These are phyloP conservation scores for Clonostachys rosea DNA, from an alignment of 2,329 filamentous ascomycete genomes.

Conservation along the genomic window DNA sequence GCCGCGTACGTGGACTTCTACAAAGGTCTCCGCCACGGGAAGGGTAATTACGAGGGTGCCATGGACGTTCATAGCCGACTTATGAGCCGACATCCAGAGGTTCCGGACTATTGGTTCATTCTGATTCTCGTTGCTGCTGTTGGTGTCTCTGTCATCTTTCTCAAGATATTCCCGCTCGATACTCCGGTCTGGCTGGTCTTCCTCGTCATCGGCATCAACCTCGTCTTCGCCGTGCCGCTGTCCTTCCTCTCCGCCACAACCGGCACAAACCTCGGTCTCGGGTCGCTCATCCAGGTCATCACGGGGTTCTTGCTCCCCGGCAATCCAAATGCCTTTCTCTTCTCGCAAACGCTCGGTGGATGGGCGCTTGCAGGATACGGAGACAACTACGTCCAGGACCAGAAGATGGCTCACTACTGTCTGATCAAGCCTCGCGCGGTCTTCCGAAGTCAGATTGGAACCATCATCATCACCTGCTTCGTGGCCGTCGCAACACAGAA, in stretches of 20 bases:
- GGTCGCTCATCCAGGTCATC: slow-evolving; percentile 41
- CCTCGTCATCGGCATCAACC: slow-evolving; percentile 32
- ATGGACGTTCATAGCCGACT: slow-evolving; percentile 34
- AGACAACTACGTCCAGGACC: no score
- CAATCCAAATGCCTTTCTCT: slow-evolving; percentile 38
- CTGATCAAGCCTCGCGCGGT: slow-evolving; percentile 32
- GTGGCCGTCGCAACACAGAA: slow-evolving; percentile 26
- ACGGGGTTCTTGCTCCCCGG: slow-evolving; percentile 35
- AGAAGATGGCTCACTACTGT: slow-evolving; percentile 35
- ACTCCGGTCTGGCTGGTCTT: slow-evolving; percentile 35
- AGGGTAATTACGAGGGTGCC: slow-evolving; percentile 11
- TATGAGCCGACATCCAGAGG: slow-evolving; percentile 37
- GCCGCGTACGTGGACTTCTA: no score
- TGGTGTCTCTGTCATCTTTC: slow-evolving; percentile 22
- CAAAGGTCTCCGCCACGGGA: no score
- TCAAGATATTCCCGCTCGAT: slow-evolving; percentile 33
- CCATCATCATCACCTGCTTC: slow-evolving; percentile 24
- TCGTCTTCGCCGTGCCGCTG: slow-evolving; percentile 36
- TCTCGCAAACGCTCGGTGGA: slow-evolving; percentile 34
- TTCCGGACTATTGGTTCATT: slow-evolving; percentile 43
- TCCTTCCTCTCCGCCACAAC: slow-evolving; percentile 39
- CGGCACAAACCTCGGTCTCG: slow-evolving; percentile 31
- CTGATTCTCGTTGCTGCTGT: slow-evolving; percentile 20
- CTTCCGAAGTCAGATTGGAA: slow-evolving; percentile 26
- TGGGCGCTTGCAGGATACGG: no score